Conservation (phyloP, 495 filamentous ascomycete species). For the Penicillium lividum region DNA sequence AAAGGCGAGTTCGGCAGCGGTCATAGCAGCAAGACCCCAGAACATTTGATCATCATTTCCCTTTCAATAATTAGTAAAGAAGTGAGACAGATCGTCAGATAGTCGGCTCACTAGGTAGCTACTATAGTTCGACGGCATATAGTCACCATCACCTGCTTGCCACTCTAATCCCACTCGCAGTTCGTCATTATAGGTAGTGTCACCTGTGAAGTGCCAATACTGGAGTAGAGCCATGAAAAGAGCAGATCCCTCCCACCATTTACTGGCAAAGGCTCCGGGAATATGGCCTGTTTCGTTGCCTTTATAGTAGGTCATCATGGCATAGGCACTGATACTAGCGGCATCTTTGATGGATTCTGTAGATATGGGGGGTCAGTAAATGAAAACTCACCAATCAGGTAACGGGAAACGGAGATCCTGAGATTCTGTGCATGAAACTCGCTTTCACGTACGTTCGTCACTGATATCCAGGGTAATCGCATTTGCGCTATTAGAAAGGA, state of each 20-base stretch:
- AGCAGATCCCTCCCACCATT: slow-evolving; percentile 78
- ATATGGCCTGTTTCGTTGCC: slow-evolving; percentile 62
- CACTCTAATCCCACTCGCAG: slow-evolving; percentile 48
- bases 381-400: no score
- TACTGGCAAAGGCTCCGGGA: slow-evolving; percentile 55
- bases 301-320: slow-evolving; percentile 68
- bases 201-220: slow-evolving; percentile 58
- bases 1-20: slow-evolving; percentile 54
- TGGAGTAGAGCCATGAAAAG: slow-evolving; percentile 52
- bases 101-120: slow-evolving; percentile 31
- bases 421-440: background rate
- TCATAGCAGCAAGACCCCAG: slow-evolving; percentile 59
- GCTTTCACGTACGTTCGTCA: slow-evolving; percentile 1
- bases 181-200: slow-evolving; percentile 49
- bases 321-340: slow-evolving; percentile 57
- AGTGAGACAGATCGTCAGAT: background rate
- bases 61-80: slow-evolving; percentile 14
- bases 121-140: slow-evolving; percentile 45
- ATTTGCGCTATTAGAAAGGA: background rate
- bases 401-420: no score
- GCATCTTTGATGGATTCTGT: slow-evolving; percentile 66
- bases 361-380: background rate
- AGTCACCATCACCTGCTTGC: slow-evolving; percentile 50
- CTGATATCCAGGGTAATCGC: slow-evolving; percentile 5
- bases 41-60: slow-evolving; percentile 61